phyloP scores from a whole-genome alignment of 805 yeast species.

The Ogataea ramenticola region DNA sequence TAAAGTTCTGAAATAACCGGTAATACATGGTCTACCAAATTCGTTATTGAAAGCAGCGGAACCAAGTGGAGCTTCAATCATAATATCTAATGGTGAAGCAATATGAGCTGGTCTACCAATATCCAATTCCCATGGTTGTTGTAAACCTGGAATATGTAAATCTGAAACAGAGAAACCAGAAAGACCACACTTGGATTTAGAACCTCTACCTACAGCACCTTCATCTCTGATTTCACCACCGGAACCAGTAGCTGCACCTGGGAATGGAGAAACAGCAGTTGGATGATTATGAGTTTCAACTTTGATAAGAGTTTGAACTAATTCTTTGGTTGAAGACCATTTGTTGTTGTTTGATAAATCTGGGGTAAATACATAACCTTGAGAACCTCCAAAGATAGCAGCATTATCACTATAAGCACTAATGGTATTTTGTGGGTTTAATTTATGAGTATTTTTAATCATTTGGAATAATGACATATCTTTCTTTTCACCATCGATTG shows the following conservation, averaged over 20 bases:
- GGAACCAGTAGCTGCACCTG: constrained; percentile 99
- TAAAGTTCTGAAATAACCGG: constrained; percentile 93
- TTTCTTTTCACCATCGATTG: constrained; percentile 75
- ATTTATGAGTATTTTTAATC: constrained; percentile 89
- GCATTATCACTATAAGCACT: constrained; percentile 98
- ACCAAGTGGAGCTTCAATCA: constrained; percentile 96
- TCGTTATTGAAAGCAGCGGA: constrained; percentile 98
- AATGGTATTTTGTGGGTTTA: constrained; percentile 73
- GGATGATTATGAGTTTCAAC: constrained; percentile 99
- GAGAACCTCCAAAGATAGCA: constrained; percentile 84
- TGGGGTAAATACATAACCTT: constrained; percentile 74
- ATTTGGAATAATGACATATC: constrained; percentile 77
- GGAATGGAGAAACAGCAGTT: constrained; percentile 97
- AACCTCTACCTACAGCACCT: constrained; percentile 99
- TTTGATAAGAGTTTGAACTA: constrained; percentile 82
- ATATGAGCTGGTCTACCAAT: constrained; percentile 91
- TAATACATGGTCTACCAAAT: constrained; percentile 96
- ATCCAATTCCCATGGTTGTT: constrained; percentile 93
- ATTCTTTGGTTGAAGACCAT: constrained; percentile 72
- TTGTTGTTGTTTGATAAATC: constrained; percentile 53
- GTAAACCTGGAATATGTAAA: constrained; percentile 72
- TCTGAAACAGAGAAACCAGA: constrained; percentile 92
- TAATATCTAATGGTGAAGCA: constrained; percentile 87
- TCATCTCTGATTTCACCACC: constrained; percentile 99
- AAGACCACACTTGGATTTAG: constrained; percentile 93